Conservation (phyloP, 768 basidiomycete species). For the Tubosaeta sp. region DNA sequence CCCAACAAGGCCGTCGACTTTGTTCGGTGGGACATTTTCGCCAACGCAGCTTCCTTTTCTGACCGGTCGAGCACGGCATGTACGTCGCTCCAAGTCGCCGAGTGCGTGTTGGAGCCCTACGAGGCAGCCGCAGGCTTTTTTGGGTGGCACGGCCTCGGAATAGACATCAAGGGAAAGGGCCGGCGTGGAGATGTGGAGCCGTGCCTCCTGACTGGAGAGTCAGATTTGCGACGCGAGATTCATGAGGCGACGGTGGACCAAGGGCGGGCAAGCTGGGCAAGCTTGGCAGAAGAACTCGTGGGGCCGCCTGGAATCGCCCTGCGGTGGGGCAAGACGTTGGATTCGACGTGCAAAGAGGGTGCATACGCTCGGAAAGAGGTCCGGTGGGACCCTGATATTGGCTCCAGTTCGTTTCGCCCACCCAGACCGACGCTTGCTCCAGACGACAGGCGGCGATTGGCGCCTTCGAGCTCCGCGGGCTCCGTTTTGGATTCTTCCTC, state of each 20-base stretch:
- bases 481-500: neutral
- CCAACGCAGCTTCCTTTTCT: neutral
- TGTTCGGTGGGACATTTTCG: constrained; percentile 21
- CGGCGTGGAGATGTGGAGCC: neutral
- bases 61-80: neutral
- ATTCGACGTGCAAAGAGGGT: neutral
- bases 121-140: constrained; percentile 28
- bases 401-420: neutral
- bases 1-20: constrained; percentile 22
- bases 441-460: neutral
- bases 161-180: constrained; percentile 2
- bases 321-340: constrained; percentile 1
- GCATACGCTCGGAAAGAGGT: neutral
- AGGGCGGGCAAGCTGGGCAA: constrained; percentile 18
- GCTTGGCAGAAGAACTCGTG: constrained; percentile 18
- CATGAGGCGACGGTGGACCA: constrained; percentile 24
- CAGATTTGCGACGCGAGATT: constrained; percentile 9
- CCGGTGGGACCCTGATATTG: constrained; percentile 16
- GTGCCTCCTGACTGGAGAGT: neutral
- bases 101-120: constrained; percentile 21
- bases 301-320: constrained; percentile 13
- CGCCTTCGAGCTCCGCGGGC: neutral
- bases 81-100: constrained; percentile 13
- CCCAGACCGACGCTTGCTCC: neutral
- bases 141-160: constrained; percentile 25